Base-by-base conservation (phyloP, 2,329 filamentous ascomycete genomes). In the Aspergillus tanneri region DNA sequence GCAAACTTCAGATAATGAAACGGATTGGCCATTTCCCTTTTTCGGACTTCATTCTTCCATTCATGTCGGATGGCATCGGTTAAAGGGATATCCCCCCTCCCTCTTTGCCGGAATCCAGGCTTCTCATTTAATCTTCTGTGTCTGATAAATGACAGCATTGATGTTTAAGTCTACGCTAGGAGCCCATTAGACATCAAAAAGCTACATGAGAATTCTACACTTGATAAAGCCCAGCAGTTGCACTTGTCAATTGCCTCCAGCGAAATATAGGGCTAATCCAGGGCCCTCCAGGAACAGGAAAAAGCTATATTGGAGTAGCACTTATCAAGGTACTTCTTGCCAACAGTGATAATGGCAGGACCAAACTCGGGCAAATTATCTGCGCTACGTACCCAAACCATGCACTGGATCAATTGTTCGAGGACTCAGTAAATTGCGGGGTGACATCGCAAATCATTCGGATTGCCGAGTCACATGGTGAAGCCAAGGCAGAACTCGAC, bases 361-460 rank as follows among this genome's bases (percentile, higher is more conserved):
- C 32, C 7, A 34, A 23, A 0, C 53, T 79, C 1, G 75, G 75
- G 0, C 77, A 76, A 0, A 73, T 81, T 4, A 52, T 80, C 3
- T 70, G 67, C 43, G 70, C 76, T 0, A 76, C 70, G 50, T 78
- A 76, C 49, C 79, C 76, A 1, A 80, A 80, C 48, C 76, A 80
- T 57, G 77, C 77, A 0, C 63, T 81, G 0, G 78, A 81, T 35
- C 77, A 82, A 54, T 72, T 87, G 0, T 70, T 88, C 0, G 79
- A 86, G 53, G 78, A 85, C 48, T 62, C 87, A 0, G 46, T 82
- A 28, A 46, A 65, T n/a, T 54, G 56, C 16, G 36, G 58, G 7
- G 58, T 65, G 40, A 55, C 57, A 12, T 43, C 52, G 10, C 56
- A 79, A 5, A 72, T 87, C 21, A 75, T 87, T 21, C 81, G 85